These are phyloP conservation scores for Ascoidea asiatica DNA, from an alignment of 805 yeast species.

Conservation along the genomic window DNA sequence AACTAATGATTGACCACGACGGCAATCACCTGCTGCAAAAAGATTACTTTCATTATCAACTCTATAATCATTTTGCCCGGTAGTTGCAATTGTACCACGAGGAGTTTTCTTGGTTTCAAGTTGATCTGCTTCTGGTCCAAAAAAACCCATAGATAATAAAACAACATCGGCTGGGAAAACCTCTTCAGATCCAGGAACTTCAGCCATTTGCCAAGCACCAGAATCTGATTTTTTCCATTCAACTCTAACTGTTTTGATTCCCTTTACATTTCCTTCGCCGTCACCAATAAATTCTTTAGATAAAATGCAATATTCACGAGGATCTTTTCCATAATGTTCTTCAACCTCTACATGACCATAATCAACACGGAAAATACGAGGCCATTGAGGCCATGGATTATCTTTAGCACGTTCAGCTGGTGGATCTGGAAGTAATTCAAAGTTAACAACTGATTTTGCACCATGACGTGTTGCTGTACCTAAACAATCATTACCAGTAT, in stretches of 20 bases:
- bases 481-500: conserved; percentile 97
- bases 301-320: conserved; percentile 90
- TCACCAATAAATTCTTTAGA: conserved; percentile 94
- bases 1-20: conserved; percentile 95
- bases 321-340: conserved; percentile 92
- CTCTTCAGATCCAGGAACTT: conserved; percentile 90
- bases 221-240: conserved; percentile 94
- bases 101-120: conserved; percentile 55
- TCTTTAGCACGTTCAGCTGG: conserved; percentile 77
- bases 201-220: conserved; percentile 99
- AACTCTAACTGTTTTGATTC: conserved; percentile 90
- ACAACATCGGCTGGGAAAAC: conserved; percentile 91
- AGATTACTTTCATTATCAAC: conserved; percentile 51
- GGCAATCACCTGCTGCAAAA: conserved; percentile 96
- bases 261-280: conserved; percentile 88
- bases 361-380: conserved; percentile 92
- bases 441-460: conserved; percentile 85
- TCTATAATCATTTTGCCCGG: conserved; percentile 45
- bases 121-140: conserved; percentile 86
- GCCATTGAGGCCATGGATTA: conserved; percentile 99
- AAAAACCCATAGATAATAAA: conserved; percentile 90
- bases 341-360: conserved; percentile 95
- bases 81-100: conserved; percentile 69
- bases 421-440: conserved; percentile 90
- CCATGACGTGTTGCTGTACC: conserved; percentile 98